A percentile compares a stretch with the other conserved stretches of the same genome.
These are phyloP conservation scores for Triticum turgidum DNA, from an alignment of 176 grass and related monocot genomes.

Conservation along the genomic window DNA sequence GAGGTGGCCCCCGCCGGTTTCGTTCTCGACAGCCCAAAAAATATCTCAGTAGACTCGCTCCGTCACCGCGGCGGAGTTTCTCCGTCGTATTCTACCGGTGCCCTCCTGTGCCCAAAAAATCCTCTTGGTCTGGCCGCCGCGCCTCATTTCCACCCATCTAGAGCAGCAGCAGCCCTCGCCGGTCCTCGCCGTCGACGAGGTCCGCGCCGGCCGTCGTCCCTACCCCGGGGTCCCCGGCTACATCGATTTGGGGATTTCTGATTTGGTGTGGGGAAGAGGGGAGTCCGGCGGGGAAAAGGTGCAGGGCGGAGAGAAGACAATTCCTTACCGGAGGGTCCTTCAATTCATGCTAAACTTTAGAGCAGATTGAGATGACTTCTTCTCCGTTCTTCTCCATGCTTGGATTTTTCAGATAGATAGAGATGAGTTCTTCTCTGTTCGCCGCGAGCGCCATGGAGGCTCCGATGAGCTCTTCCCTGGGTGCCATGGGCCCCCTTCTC, in stretches of 20 bases:
- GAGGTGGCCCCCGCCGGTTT: too few species aligned
- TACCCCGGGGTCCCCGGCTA: not conserved
- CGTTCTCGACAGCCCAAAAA: too few species aligned
- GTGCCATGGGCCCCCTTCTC: constrained; percentile 6
- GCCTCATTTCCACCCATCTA: too few species aligned
- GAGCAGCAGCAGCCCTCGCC: too few species aligned
- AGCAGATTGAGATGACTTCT: too few species aligned
- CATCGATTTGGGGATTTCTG: not conserved
- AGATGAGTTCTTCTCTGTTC: not conserved
- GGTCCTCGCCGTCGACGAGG: not conserved
- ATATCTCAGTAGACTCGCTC: too few species aligned
- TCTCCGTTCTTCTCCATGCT: not conserved
- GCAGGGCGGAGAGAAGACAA: not conserved
- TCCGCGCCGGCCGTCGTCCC: too few species aligned
- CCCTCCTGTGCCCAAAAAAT: too few species aligned
- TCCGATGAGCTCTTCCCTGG: not conserved
- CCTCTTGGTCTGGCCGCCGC: not conserved
- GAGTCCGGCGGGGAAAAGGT: too few species aligned
- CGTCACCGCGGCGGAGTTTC: too few species aligned
- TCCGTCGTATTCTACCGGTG: too few species aligned
- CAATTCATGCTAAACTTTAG: too few species aligned
- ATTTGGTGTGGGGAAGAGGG: not conserved
- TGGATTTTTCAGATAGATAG: not conserved
- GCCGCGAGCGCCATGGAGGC: not conserved
- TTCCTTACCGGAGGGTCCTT: not conserved